phyloP scores from a whole-genome alignment of 176 grass and related monocot species.

The Avena sativa region DNA sequence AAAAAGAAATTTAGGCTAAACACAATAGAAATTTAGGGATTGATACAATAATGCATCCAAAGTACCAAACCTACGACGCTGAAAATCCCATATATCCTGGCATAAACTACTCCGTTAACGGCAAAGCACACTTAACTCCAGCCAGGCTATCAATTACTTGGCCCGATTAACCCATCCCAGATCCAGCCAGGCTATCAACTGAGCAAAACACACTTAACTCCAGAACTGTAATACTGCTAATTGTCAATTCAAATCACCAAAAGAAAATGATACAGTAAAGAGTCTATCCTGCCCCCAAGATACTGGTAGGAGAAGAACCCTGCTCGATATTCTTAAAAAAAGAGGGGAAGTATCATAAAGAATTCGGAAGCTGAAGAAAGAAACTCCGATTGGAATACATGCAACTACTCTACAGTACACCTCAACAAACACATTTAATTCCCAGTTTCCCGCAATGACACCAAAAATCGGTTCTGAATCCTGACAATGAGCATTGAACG shows the following conservation, averaged over 20 bases:
- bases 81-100: not conserved
- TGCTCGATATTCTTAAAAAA: no score
- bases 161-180: not conserved
- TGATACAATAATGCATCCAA: not conserved
- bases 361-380: not conserved
- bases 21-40: not conserved
- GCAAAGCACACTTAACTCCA: not conserved
- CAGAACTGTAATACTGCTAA: not conserved
- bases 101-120: not conserved
- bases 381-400: not conserved
- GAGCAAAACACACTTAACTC: conserved; percentile 15
- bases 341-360: not conserved
- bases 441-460: not conserved
- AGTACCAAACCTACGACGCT: not conserved
- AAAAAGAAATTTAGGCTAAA: conserved; percentile 12
- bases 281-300: not conserved
- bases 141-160: not conserved
- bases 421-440: not conserved
- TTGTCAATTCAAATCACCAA: not conserved
- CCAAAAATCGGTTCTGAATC: not conserved
- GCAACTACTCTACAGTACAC: not conserved
- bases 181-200: conserved; percentile 7
- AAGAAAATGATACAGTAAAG: not conserved
- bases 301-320: no score
- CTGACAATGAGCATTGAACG: not conserved